Evolutionary conservation across 1,139 yeast genomes (phyloP).

Genomic region (Trichomonascaceae sp.): DNA sequence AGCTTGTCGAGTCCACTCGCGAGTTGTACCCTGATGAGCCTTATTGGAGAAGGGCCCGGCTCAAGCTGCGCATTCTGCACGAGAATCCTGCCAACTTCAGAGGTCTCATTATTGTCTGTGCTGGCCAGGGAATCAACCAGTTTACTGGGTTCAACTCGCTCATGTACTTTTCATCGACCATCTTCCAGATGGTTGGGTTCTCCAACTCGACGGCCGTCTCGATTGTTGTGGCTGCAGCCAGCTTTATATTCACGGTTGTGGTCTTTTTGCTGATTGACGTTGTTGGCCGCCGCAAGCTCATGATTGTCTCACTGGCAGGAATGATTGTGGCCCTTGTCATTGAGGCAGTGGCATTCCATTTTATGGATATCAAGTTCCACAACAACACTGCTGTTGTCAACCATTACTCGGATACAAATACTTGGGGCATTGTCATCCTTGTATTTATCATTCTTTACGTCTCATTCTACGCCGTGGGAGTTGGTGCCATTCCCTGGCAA

Average conservation of each 20-base stretch:
- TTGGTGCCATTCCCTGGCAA: slow-evolving; percentile 97
- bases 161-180: slow-evolving; percentile 86
- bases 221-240: slow-evolving; percentile 81
- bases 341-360: slow-evolving; percentile 84
- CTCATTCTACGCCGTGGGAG: slow-evolving; percentile 84
- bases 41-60: slow-evolving; percentile 8
- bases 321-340: slow-evolving; percentile 66
- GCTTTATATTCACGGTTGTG: slow-evolving; percentile 68
- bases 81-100: slow-evolving; percentile 65
- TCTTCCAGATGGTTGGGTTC: slow-evolving; percentile 82
- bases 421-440: slow-evolving; percentile 82
- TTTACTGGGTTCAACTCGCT: slow-evolving; percentile 91
- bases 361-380: slow-evolving; percentile 40
- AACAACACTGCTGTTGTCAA: slow-evolving; percentile 34
- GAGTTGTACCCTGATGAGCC: slow-evolving; percentile 11
- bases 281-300: slow-evolving; percentile 73
- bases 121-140: slow-evolving; percentile 89
- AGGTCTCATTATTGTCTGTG: slow-evolving; percentile 81
- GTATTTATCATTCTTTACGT: slow-evolving; percentile 77
- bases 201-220: slow-evolving; percentile 84
- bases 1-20: slow-evolving; percentile 14
- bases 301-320: slow-evolving; percentile 63
- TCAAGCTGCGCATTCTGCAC: slow-evolving; percentile 50
- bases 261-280: slow-evolving; percentile 77
- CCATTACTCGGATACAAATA: slow-evolving; percentile 37